phyloP scores from a whole-genome alignment of 305 asterid species.

The Solanum aculeatissimum region DNA sequence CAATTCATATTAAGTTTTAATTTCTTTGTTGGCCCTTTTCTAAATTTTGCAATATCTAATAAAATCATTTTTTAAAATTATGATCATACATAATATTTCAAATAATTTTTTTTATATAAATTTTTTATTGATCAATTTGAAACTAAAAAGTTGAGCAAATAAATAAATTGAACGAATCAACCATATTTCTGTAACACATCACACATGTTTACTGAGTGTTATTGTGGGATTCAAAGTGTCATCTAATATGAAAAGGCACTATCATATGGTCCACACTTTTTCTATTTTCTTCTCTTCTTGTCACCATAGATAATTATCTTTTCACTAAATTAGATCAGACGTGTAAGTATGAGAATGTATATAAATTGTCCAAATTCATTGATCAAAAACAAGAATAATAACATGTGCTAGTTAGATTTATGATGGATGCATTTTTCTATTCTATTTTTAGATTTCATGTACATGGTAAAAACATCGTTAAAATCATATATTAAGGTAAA shows the following conservation, averaged over 20 bases:
- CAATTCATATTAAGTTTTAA: background rate
- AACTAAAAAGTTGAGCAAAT: background rate
- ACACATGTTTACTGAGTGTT: background rate
- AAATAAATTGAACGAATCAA: background rate
- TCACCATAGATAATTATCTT: background rate
- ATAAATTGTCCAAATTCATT: background rate
- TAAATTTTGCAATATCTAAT: background rate
- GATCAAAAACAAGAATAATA: background rate
- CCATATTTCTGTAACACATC: background rate
- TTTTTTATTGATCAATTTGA: background rate
- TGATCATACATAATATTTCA: background rate
- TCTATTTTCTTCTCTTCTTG: background rate
- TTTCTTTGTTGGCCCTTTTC: background rate
- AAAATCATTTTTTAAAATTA: background rate
- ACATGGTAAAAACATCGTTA: background rate
- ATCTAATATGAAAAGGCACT: background rate
- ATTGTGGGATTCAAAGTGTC: background rate
- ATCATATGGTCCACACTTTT: background rate
- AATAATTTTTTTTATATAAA: background rate
- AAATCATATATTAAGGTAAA: background rate
- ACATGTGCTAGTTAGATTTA: background rate
- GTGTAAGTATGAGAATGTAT: background rate
- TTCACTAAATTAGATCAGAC: background rate
- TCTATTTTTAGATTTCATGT: background rate
- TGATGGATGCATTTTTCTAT: background rate